Percentiles rank a stretch among this genome's conserved stretches.
Evolutionary conservation across 1,284 basidiomycete species (phyloP).

Genomic region (Ganoderma resinaceum): DNA sequence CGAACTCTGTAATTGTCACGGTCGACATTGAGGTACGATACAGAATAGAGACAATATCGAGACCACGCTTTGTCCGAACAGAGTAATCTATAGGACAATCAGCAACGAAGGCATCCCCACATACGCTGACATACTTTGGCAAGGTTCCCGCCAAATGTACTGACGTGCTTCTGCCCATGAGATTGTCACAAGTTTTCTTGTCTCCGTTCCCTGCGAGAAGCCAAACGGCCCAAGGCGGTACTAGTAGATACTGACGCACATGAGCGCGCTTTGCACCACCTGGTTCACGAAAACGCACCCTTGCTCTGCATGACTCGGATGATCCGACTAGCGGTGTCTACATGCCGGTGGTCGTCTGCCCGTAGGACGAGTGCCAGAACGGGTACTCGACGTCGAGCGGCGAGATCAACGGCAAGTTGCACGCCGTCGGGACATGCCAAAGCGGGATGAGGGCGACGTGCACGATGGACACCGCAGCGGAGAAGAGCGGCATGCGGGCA

Average conservation of each 20-base stretch:
- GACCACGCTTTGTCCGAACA: constrained; percentile 63
- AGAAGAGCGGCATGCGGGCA: constrained; percentile 65
- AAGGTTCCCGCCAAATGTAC: constrained; percentile 36
- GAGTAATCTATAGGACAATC: constrained; percentile 47
- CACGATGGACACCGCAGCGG: constrained; percentile 70
- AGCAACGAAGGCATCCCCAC: neutral
- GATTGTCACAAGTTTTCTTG: constrained; percentile 45
- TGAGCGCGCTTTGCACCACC: too few relatives aligned
- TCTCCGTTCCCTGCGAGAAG: constrained; percentile 55
- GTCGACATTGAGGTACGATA: constrained; percentile 50
- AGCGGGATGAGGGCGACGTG: constrained; percentile 67
- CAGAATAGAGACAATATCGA: constrained; percentile 51
- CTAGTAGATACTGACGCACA: constrained; percentile 67
- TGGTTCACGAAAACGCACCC: too few relatives aligned
- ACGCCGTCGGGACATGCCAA: constrained; percentile 46
- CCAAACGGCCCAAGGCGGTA: constrained; percentile 55
- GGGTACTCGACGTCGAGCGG: constrained; percentile 23
- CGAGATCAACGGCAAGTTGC: constrained; percentile 15
- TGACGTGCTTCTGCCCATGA: constrained; percentile 57
- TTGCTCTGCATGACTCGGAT: too few relatives aligned
- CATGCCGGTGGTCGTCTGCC: constrained; percentile 15
- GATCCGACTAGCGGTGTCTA: constrained; percentile 50
- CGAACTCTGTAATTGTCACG: constrained; percentile 46
- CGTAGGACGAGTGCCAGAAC: constrained; percentile 24
- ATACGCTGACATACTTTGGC: constrained; percentile 40